Percentiles rank a stretch among this genome's conserved stretches.
Evolutionary conservation across 2,329 filamentous ascomycete genomes (phyloP).

Genomic region (Alternaria sp.): DNA sequence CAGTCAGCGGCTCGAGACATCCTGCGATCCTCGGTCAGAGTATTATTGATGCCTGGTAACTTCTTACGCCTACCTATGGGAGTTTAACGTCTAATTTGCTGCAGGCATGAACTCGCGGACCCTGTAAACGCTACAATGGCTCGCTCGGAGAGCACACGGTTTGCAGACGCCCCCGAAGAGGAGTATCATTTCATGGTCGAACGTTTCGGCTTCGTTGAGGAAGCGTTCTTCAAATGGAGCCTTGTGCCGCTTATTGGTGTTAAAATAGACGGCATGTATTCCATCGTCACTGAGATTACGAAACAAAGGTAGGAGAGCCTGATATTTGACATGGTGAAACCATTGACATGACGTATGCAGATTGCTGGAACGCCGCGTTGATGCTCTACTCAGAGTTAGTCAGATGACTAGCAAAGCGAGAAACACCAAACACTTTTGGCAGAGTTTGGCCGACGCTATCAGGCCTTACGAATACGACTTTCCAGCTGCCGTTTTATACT

Average conservation of each 20-base stretch:
- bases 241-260: slow-evolving; percentile 19
- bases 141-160: slow-evolving; percentile 11
- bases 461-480: slow-evolving; percentile 22
- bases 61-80: not conserved
- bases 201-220: slow-evolving; percentile 20
- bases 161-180: slow-evolving; percentile 21
- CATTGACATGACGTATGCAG: not conserved
- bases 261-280: slow-evolving; percentile 21
- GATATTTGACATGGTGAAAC: not conserved
- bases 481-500: slow-evolving; percentile 20
- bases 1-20: slow-evolving; percentile 15
- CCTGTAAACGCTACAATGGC: slow-evolving; percentile 14
- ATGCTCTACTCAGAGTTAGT: slow-evolving; percentile 15
- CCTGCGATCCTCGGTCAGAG: slow-evolving; percentile 18
- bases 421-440: slow-evolving; percentile 18
- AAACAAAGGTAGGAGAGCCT: slow-evolving; percentile 18
- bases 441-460: slow-evolving; percentile 11
- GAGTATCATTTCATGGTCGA: slow-evolving; percentile 26
- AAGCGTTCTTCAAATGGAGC: slow-evolving; percentile 23
- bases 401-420: slow-evolving; percentile 17
- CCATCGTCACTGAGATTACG: slow-evolving; percentile 26
- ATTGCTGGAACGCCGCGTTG: slow-evolving; percentile 21
- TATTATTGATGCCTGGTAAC: slow-evolving; percentile 21
- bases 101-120: slow-evolving; percentile 16
- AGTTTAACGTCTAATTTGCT: not conserved